These are phyloP conservation scores for Xylariaceae sp. DNA, from an alignment of 2,329 filamentous ascomycete species.

Conservation along the genomic window DNA sequence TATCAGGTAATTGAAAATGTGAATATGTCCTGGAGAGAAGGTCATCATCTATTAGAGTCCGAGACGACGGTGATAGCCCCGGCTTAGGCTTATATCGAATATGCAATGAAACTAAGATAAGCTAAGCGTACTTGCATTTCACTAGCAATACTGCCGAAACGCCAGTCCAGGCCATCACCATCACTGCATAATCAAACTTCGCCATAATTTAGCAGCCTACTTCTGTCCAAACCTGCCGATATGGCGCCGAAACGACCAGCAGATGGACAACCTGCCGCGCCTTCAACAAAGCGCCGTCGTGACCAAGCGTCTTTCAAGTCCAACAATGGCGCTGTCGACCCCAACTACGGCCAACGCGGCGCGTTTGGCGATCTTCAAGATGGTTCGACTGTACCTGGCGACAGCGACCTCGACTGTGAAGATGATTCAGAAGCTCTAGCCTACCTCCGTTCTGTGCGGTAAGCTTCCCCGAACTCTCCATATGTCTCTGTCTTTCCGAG, in stretches of 20 bases:
- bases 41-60: no score
- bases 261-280: conserved; percentile 12
- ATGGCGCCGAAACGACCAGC: conserved; percentile 24
- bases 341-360: conserved; percentile 52
- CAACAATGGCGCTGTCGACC: conserved; percentile 32
- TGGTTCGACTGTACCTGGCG: conserved; percentile 29
- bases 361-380: conserved; percentile 54
- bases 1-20: no score
- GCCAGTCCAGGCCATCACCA: no score
- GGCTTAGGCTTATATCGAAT: no score
- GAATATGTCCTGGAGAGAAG: no score
- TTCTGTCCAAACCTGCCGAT: no score
- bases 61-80: no score
- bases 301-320: neutral
- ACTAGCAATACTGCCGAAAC: no score
- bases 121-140: no score
- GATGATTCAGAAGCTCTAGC: conserved; percentile 52
- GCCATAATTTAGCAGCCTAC: no score
- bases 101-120: no score
- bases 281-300: conserved; percentile 15
- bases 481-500: conserved; percentile 8
- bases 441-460: conserved; percentile 59
- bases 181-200: no score
- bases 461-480: conserved; percentile 16
- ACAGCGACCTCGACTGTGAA: conserved; percentile 50